Evolutionary conservation across 148 eudicot genomes (phyloP).

Genomic region (Mesembryanthemum crystallinum): DNA sequence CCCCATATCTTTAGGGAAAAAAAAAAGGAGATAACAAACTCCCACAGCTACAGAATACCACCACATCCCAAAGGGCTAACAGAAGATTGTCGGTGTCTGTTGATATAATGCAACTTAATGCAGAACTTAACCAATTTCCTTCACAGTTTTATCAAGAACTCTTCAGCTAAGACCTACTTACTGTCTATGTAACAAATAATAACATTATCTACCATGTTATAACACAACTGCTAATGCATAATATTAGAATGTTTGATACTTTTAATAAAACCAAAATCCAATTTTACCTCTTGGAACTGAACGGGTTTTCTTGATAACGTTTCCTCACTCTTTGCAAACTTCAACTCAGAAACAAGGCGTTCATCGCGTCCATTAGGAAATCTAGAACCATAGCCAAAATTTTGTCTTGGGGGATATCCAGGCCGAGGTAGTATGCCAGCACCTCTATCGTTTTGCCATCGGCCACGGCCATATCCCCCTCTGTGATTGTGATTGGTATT

Average conservation of each 20-base stretch:
- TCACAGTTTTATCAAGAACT: background rate
- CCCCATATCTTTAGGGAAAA: background rate
- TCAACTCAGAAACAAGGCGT: conserved; percentile 91
- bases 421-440: conserved; percentile 95
- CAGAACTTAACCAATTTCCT: conserved; percentile 7
- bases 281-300: conserved; percentile 74
- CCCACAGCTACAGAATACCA: background rate
- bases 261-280: background rate
- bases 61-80: background rate
- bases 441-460: conserved; percentile 95
- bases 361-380: conserved; percentile 68
- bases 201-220: background rate
- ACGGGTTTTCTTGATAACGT: conserved; percentile 72
- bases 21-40: background rate
- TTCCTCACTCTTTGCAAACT: conserved; percentile 91
- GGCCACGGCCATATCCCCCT: conserved; percentile 81
- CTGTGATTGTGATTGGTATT: conserved; percentile 44
- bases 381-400: conserved; percentile 50
- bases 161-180: conserved; percentile 1
- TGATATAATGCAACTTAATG: background rate
- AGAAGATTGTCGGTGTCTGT: background rate
- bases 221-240: background rate
- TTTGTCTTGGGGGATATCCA: conserved; percentile 70
- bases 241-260: background rate
- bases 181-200: background rate